phyloP scores from a whole-genome alignment of 2,329 filamentous ascomycete species.

The Elsinoe perseae region DNA sequence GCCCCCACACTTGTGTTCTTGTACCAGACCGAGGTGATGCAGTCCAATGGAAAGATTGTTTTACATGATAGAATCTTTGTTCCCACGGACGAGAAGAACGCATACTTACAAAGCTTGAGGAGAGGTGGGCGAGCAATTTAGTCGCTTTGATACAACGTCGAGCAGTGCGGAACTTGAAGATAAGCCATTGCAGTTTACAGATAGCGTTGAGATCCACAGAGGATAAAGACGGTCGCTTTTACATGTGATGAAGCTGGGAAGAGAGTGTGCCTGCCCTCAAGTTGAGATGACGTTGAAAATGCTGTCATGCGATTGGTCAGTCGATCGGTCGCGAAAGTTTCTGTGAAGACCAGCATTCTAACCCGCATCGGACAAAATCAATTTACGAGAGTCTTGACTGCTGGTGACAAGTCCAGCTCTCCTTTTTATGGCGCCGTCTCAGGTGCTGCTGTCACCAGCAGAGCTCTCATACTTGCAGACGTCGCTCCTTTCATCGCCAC shows the following conservation, averaged over 20 bases:
- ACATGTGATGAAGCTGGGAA: not conserved
- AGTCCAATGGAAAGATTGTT: too few species aligned
- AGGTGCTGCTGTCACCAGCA: conserved; percentile 77
- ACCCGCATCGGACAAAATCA: not conserved
- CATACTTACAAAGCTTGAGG: too few species aligned
- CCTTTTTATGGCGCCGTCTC: conserved; percentile 52
- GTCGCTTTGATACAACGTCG: too few species aligned
- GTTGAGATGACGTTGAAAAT: not conserved
- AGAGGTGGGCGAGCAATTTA: too few species aligned
- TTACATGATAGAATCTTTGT: too few species aligned
- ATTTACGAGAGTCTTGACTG: not conserved
- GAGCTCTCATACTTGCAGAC: conserved; percentile 93
- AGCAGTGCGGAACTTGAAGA: too few species aligned
- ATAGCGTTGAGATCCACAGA: too few species aligned
- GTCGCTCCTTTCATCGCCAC: conserved; percentile 71
- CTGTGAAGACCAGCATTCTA: not conserved
- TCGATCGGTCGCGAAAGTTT: not conserved
- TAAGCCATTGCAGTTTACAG: too few species aligned
- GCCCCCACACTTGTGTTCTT: too few species aligned
- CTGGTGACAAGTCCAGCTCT: not conserved
- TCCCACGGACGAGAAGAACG: too few species aligned
- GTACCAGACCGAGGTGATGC: too few species aligned
- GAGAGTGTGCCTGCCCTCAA: not conserved
- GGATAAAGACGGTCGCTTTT: too few species aligned
- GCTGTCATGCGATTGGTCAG: conserved; percentile 3